Conservation (phyloP, 2,329 filamentous ascomycete genomes). For the Fonsecaea pugnacius region DNA sequence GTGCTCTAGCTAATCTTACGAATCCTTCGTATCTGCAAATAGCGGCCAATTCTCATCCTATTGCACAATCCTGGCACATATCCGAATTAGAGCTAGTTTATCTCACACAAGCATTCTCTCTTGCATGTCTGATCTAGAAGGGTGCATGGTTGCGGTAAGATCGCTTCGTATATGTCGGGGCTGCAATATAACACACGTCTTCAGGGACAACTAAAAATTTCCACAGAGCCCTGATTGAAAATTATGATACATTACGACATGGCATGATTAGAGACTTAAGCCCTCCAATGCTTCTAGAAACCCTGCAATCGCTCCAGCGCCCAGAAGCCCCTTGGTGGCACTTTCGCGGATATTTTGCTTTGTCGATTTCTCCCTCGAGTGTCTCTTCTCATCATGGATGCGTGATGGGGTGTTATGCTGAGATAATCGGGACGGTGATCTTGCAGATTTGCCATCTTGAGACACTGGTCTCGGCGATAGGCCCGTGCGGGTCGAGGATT, state of each 20-base stretch:
- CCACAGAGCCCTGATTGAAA: background rate
- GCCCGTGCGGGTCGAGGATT: conserved; percentile 21
- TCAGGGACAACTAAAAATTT: background rate
- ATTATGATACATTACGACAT: conserved; percentile 3
- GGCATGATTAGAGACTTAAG: conserved; percentile 35
- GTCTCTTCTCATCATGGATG: conserved; percentile 28
- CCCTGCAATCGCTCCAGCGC: conserved; percentile 45
- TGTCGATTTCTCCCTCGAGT: conserved; percentile 31
- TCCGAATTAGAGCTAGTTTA: background rate
- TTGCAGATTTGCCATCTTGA: conserved; percentile 34
- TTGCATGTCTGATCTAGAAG: background rate
- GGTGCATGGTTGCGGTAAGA: background rate
- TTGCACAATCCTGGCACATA: background rate
- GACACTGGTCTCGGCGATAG: conserved; percentile 31
- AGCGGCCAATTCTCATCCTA: background rate
- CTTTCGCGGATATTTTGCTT: conserved; percentile 42
- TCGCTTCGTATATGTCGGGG: background rate
- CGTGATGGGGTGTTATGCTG: conserved; percentile 24
- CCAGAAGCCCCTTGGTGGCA: conserved; percentile 44
- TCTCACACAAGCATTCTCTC: background rate
- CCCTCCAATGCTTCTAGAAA: conserved; percentile 48
- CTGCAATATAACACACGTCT: background rate
- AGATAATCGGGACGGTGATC: conserved; percentile 35
- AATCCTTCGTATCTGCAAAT: background rate
- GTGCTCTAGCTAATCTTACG: background rate